These are phyloP conservation scores for Schizosaccharomyces cryophilus DNA, from an alignment of 805 yeast species.

Conservation along the genomic window DNA sequence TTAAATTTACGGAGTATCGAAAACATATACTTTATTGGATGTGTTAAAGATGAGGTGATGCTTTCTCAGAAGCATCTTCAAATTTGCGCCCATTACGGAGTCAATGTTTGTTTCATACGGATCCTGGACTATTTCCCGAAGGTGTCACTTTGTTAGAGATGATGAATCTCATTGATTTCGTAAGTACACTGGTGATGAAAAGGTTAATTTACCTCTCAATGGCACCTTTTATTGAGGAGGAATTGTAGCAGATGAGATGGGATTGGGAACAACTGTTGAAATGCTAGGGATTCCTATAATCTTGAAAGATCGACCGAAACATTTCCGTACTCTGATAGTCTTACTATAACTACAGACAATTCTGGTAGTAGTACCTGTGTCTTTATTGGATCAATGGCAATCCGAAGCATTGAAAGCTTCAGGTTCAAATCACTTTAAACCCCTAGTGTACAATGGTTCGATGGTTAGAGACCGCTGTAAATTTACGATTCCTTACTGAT, in stretches of 20 bases:
- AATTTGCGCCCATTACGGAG: slow-evolving; percentile 75
- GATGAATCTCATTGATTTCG: slow-evolving; percentile 20
- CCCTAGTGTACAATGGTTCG: slow-evolving; percentile 49
- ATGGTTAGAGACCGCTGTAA: slow-evolving; percentile 23
- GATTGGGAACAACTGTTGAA: slow-evolving; percentile 79
- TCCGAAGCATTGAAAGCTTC: slow-evolving; percentile 41
- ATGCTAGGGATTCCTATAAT: slow-evolving; percentile 19
- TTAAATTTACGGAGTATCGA: slow-evolving; percentile 53
- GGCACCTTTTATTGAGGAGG: slow-evolving; percentile 44
- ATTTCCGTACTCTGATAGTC: background rate
- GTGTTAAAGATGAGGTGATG: slow-evolving; percentile 10
- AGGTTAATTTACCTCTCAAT: slow-evolving; percentile 44
- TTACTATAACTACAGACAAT: slow-evolving; percentile 26
- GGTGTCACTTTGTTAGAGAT: background rate
- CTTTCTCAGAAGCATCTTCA: slow-evolving; percentile 16
- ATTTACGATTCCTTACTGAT: slow-evolving; percentile 18
- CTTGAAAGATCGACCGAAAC: background rate
- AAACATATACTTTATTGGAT: slow-evolving; percentile 29
- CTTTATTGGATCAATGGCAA: slow-evolving; percentile 77
- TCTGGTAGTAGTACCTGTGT: slow-evolving; percentile 69
- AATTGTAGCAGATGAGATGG: slow-evolving; percentile 81
- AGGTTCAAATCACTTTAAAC: slow-evolving; percentile 8
- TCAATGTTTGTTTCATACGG: slow-evolving; percentile 44
- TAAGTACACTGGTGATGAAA: slow-evolving; percentile 55
- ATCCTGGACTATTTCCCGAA: background rate